Conservation (phyloP, 2,329 filamentous ascomycete genomes). For the Botrytis medusae region DNA sequence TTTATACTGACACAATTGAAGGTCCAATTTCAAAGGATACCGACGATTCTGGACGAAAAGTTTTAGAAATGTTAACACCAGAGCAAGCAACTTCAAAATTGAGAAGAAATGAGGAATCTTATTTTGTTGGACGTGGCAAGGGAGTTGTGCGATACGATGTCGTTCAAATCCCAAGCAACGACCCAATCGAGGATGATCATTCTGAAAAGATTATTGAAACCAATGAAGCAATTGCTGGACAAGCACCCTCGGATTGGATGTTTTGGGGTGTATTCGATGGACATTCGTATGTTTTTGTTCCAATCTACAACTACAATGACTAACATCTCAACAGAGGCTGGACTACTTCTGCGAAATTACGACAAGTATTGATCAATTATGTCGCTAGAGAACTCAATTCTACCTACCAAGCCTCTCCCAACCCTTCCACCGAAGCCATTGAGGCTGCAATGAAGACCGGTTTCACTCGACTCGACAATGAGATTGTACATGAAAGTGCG, state of each 20-base stretch:
- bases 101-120: slow-evolving; percentile 87
- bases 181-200: slow-evolving; percentile 97
- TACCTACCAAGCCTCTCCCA: slow-evolving; percentile 76
- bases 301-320: not conserved
- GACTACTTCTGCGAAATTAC: slow-evolving; percentile 95
- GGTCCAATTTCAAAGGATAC: slow-evolving; percentile 87
- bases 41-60: slow-evolving; percentile 78
- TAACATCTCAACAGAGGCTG: slow-evolving; percentile 64
- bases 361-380: slow-evolving; percentile 87
- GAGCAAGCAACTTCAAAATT: slow-evolving; percentile 92
- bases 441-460: slow-evolving; percentile 90
- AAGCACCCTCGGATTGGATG: slow-evolving; percentile 86
- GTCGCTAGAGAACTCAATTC: slow-evolving; percentile 90
- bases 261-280: slow-evolving; percentile 99
- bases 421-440: slow-evolving; percentile 75
- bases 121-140: slow-evolving; percentile 81
- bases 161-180: slow-evolving; percentile 92
- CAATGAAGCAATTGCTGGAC: slow-evolving; percentile 54
- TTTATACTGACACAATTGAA: slow-evolving; percentile 83
- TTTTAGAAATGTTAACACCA: slow-evolving; percentile 93
- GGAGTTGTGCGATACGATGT: slow-evolving; percentile 94
- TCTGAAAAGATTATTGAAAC: slow-evolving; percentile 94
- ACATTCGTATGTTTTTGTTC: slow-evolving; percentile 65
- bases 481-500: slow-evolving; percentile 92
- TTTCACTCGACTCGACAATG: slow-evolving; percentile 84